Evolutionary conservation across 176 grass and related monocot genomes (phyloP).

Genomic region (Phoenix roebelenii): DNA sequence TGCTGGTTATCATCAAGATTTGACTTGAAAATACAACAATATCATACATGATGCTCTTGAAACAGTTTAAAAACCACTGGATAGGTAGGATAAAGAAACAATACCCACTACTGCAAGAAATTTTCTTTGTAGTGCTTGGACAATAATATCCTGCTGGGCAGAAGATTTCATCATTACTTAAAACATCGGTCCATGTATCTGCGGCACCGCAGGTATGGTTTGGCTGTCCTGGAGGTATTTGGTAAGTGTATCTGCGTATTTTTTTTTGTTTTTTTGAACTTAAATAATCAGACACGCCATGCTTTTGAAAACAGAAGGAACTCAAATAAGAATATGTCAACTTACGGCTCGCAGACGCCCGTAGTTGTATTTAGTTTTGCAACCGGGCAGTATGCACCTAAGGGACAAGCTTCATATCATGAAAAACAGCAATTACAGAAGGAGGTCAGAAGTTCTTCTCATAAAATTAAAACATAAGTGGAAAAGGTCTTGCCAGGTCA

Average conservation of each 20-base stretch:
- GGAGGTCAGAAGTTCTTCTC: background rate
- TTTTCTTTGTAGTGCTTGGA: slow-evolving; percentile 65
- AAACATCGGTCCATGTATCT: slow-evolving; percentile 71
- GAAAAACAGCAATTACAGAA: slow-evolving; percentile 5
- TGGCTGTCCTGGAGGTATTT: slow-evolving; percentile 55
- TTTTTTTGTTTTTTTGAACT: background rate
- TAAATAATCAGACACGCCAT: background rate
- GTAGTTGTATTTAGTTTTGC: slow-evolving; percentile 64
- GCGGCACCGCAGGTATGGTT: slow-evolving; percentile 80
- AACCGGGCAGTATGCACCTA: slow-evolving; percentile 75
- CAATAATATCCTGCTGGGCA: slow-evolving; percentile 84
- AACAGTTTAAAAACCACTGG: slow-evolving; percentile 16
- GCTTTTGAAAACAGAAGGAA: background rate
- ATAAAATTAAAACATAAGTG: background rate
- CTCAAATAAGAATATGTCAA: slow-evolving; percentile 1
- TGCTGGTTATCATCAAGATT: too few relatives aligned
- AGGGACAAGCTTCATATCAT: slow-evolving; percentile 63
- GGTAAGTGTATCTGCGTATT: slow-evolving; percentile 62
- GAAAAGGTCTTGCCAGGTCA: too few relatives aligned
- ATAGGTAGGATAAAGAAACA: slow-evolving; percentile 43
- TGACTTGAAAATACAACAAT: too few relatives aligned
- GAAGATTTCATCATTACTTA: slow-evolving; percentile 52
- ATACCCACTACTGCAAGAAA: slow-evolving; percentile 93
- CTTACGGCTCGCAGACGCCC: slow-evolving; percentile 90
- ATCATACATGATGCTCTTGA: too few relatives aligned